phyloP scores from a whole-genome alignment of 1,284 basidiomycete genomes.

The Fomes fomentarius region DNA sequence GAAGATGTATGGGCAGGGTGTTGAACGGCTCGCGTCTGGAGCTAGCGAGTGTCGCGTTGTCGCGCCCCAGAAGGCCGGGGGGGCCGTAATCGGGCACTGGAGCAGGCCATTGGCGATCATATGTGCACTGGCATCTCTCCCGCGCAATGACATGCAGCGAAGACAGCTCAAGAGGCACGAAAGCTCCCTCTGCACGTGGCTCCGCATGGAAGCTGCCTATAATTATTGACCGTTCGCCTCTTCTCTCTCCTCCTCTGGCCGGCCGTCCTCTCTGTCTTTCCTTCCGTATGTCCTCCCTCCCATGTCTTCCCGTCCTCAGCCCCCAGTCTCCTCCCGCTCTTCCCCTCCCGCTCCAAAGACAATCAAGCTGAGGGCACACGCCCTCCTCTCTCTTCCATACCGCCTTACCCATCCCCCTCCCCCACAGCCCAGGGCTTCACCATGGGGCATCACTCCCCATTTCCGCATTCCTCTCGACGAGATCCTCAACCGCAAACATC shows the following conservation, averaged over 20 bases:
- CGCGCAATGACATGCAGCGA: constrained; percentile 14
- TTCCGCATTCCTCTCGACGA: constrained; percentile 67
- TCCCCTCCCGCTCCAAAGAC: constrained; percentile 47
- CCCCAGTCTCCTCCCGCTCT: constrained; percentile 11
- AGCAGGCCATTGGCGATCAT: constrained; percentile 3
- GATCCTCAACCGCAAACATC: constrained; percentile 68
- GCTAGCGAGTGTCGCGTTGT: neutral
- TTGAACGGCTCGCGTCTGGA: neutral
- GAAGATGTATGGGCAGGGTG: neutral
- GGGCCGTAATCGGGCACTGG: neutral
- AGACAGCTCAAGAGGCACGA: constrained; percentile 6
- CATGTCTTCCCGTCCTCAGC: constrained; percentile 25
- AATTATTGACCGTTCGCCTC: constrained; percentile 11
- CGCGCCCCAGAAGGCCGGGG: constrained; percentile 1
- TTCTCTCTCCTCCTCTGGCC: constrained; percentile 4
- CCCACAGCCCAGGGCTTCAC: constrained; percentile 64
- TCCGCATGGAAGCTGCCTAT: constrained; percentile 18
- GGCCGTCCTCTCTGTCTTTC: constrained; percentile 3
- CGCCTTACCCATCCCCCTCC: constrained; percentile 72
- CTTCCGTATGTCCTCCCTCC: constrained; percentile 21
- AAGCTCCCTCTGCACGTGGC: constrained; percentile 20
- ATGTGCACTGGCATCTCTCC: neutral
- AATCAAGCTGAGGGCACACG: constrained; percentile 45
- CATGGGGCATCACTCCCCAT: constrained; percentile 49
- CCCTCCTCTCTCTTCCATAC: constrained; percentile 55